Conservation (phyloP, 768 basidiomycete species). For the Hysterangium stoloniferum region DNA sequence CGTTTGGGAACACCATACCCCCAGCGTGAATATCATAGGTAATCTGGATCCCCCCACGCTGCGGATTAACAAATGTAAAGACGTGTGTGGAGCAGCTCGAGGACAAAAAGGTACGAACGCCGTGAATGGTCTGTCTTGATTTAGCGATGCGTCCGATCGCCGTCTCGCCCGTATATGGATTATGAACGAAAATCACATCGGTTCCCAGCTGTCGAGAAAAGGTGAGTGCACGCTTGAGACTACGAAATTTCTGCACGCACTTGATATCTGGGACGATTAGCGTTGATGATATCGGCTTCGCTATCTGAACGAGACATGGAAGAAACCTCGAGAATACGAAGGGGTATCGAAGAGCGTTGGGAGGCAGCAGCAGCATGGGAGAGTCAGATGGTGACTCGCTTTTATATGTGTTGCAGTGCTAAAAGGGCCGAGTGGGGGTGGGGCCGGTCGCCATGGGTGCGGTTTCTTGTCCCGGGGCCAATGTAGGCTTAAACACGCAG, state of each 20-base stretch:
- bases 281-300: slow-evolving; percentile 6
- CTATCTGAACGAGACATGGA: slow-evolving; percentile 10
- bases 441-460: background rate
- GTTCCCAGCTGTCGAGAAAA: background rate
- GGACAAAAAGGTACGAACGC: background rate
- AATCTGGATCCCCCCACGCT: background rate
- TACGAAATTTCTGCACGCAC: background rate
- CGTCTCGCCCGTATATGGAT: background rate
- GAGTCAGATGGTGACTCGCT: background rate
- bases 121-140: slow-evolving; percentile 7
- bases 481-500: too few species aligned
- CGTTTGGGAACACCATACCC: background rate
- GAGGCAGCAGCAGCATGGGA: background rate
- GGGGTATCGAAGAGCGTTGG: background rate
- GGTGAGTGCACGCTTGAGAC: background rate
- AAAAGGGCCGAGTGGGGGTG: background rate
- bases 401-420: background rate
- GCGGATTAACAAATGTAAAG: background rate
- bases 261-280: slow-evolving; percentile 2
- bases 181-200: background rate
- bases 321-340: background rate
- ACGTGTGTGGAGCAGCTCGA: too few species aligned
- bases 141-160: slow-evolving; percentile 2
- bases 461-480: too few species aligned
- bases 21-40: slow-evolving; percentile 6